Evolutionary conservation across 768 basidiomycete species (phyloP), one percentile per base, ranked within the genome.

Genomic region (Lactarius trivialis): DNA sequence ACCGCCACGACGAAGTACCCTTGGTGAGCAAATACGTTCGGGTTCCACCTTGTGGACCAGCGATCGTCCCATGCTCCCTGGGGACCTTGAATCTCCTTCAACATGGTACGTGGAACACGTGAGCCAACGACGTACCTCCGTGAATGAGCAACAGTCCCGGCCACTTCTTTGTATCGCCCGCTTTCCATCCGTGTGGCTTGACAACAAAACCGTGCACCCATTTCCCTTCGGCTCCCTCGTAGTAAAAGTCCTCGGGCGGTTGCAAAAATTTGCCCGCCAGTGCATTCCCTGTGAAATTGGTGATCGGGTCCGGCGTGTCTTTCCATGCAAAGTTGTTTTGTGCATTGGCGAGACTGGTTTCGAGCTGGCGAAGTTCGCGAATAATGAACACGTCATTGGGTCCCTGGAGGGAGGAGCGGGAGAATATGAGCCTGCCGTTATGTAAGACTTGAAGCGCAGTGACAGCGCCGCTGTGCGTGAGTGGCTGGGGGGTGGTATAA

Each of bases 31-130:
- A 92, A 95, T 12, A 70, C 36, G 21, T 49, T 91, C 0, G 87
- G 89, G 74, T 97, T 98, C 95, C 95, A 96, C 58, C 93, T 78
- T 32, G 85, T 94, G 2, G 85, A 88, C 95, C 95, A 98, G 49
- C 84, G 79, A 70, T 97, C 94, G 66, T 86, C 85, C 94, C 93
- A 97, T 53, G 89, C 91, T 32, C 85, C 79, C 70, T 92, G 87
- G 6, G 89, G 89, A 19, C 87, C 86, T 77, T 28, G 28, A 63
- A 28, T 26, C 41, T 41, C 15, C 11, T 62, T 58, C 41, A 58
- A 48, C 34, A 60, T 43, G 37, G 51, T 32, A 19, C 21, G 8
- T 21, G 8, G 21, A 37, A 34, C 14, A 21, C 28, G 14, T 48
- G n/a, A 21, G 11, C 30, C 0, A 28, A 7, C 19, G 17, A 52